Evolutionary conservation across 352 stramenopile genomes (phyloP), one percentile per base, ranked within the genome.

Genomic region (Achlya hypogyna): DNA sequence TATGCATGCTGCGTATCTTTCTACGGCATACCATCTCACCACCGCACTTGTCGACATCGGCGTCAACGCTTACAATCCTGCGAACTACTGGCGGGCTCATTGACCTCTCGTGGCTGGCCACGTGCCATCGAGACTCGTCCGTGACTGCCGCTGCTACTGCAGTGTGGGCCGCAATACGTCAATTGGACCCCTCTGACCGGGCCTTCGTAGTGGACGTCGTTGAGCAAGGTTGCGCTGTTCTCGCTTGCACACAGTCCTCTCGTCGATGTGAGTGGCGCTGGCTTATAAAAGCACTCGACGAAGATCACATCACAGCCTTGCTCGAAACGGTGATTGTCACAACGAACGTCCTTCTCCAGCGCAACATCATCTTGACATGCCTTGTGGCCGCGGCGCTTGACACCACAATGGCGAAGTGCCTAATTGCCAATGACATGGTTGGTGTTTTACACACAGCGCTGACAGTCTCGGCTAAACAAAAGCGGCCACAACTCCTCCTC

Each of bases 191-290:
- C n/a, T n/a, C n/a, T 49, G 42, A 49, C 42, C 18, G 42, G 18
- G 18, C 42, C 10, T 9, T 65, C 6, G 42, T 40, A 9, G 28
- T 51, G n/a, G 59, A 65, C 25, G 20, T 65, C 12, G 35, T 52
- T 18, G 59, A 65, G 59, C 59, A 65, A 32, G 59, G 59, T 23
- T 65, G 59, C 38, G 22, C 53, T 27, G n/a, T 59, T 5, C 59
- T 65, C 12, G 14, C 53, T 16, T 5, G 40, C n/a, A n/a, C n/a
- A n/a, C n/a, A n/a, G n/a, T n/a, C n/a, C n/a, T n/a, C n/a, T n/a
- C n/a, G n/a, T 8, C 59, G 53, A 40, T 35, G 18, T 20, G n/a
- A 62, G 29, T 58, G n/a, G 23, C 32, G 14, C 18, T 59, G 59
- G 34, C n/a, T 65, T 53, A 1, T 65, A 52, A 14, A 16, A 9